Evolutionary conservation across 116 monocot genomes (phyloP).

Genomic region (Cymodocea nodosa): DNA sequence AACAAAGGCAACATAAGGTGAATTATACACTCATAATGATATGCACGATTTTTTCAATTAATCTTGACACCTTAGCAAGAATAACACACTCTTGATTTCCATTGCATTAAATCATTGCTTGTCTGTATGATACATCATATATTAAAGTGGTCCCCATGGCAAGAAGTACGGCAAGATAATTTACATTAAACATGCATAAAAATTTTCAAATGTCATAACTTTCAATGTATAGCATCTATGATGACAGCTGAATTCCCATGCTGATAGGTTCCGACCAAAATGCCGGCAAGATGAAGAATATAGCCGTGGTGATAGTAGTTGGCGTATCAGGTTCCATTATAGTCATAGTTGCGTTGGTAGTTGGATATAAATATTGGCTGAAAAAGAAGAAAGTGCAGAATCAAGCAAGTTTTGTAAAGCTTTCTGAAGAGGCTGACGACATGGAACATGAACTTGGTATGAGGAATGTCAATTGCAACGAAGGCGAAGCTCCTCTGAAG

Average conservation of each 20-base stretch:
- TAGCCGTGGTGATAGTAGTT: conserved; percentile 15
- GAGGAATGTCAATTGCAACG: conserved; percentile 1
- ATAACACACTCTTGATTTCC: too few species aligned
- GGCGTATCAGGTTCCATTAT: conserved; percentile 19
- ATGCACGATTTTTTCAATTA: too few species aligned
- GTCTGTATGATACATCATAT: too few species aligned
- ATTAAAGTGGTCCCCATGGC: too few species aligned
- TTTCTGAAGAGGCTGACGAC: conserved; percentile 73
- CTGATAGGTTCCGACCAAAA: conserved; percentile 13
- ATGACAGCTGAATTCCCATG: not conserved
- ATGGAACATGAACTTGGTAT: conserved; percentile 68
- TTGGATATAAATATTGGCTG: conserved; percentile 48
- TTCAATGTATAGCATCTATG: not conserved
- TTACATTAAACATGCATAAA: not conserved
- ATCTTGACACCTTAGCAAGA: too few species aligned
- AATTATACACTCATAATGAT: too few species aligned
- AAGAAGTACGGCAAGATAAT: not conserved
- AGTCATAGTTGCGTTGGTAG: conserved; percentile 16
- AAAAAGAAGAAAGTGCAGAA: conserved; percentile 72
- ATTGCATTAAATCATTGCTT: too few species aligned
- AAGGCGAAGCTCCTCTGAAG: too few species aligned
- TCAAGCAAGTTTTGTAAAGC: conserved; percentile 58
- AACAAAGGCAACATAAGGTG: too few species aligned
- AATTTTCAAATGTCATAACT: not conserved
- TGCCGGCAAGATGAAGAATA: conserved; percentile 8